phyloP scores from a whole-genome alignment of 1,139 yeast genomes.

The Diutina rugosa region DNA sequence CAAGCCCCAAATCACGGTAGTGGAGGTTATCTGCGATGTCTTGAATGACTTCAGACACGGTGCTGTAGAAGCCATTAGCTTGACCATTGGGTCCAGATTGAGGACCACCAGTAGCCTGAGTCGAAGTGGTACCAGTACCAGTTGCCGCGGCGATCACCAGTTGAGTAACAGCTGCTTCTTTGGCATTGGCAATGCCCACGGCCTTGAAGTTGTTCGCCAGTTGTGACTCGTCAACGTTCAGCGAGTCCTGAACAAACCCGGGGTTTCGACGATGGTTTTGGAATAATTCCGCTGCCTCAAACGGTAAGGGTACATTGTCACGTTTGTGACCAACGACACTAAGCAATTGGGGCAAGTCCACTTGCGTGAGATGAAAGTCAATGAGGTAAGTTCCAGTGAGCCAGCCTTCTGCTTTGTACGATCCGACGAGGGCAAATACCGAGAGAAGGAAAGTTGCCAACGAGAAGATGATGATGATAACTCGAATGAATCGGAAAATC shows the following conservation, averaged over 20 bases:
- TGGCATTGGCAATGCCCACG: background rate
- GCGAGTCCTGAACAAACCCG: background rate
- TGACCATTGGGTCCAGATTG: background rate
- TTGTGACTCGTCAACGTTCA: background rate
- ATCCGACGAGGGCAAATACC: constrained; percentile 29
- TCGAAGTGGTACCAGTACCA: background rate
- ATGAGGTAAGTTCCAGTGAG: constrained; percentile 25
- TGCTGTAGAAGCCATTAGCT: background rate
- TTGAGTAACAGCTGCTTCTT: background rate
- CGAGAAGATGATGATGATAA: constrained; percentile 21
- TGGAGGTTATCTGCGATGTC: constrained; percentile 6
- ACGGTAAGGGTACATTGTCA: background rate
- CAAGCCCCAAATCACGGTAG: constrained; percentile 30
- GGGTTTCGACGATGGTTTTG: background rate
- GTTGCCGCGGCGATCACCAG: background rate
- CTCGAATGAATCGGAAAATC: constrained; percentile 24
- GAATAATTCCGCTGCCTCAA: background rate
- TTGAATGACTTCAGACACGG: constrained; percentile 6
- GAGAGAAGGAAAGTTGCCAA: constrained; percentile 21
- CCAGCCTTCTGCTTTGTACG: constrained; percentile 22
- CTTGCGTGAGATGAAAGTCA: constrained; percentile 22
- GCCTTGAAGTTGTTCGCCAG: background rate
- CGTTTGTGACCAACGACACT: background rate
- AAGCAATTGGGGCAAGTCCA: constrained; percentile 14
- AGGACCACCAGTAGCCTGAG: background rate